Conservation (phyloP, 345 rosid species). For the Combretum micranthum region DNA sequence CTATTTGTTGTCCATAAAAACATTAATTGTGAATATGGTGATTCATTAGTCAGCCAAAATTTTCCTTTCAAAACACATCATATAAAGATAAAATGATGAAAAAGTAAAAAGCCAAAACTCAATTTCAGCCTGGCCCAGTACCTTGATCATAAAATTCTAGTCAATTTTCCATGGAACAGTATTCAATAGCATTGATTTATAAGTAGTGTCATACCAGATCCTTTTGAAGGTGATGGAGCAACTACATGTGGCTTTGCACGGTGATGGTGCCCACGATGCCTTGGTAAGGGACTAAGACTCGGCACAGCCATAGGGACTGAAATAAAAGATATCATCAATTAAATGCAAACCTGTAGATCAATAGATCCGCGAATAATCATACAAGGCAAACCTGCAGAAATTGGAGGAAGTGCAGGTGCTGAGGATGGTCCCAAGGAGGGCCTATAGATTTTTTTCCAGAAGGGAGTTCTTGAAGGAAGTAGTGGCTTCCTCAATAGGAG, state of each 20-base stretch:
- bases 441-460: conserved; percentile 18
- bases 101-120: no score
- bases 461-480: conserved; percentile 24
- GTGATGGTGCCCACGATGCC: conserved; percentile 42
- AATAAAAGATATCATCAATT: conserved; percentile 14
- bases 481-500: conserved; percentile 34
- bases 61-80: no score
- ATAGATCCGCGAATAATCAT: not conserved
- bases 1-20: no score
- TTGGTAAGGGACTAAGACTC: conserved; percentile 26
- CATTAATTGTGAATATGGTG: no score
- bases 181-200: no score
- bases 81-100: no score
- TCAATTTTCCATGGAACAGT: no score
- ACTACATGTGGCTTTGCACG: conserved; percentile 40
- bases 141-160: no score
- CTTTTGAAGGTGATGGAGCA: conserved; percentile 65
- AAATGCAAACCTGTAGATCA: conserved; percentile 7
- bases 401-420: conserved; percentile 45
- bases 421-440: conserved; percentile 31
- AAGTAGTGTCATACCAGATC: conserved; percentile 33
- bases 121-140: no score
- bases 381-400: conserved; percentile 28
- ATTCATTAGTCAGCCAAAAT: no score
- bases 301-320: conserved; percentile 40